A percentile compares a stretch with the other conserved stretches of the same genome.
Conservation (phyloP, 306 rosid genomes). For the Prunus padus region DNA sequence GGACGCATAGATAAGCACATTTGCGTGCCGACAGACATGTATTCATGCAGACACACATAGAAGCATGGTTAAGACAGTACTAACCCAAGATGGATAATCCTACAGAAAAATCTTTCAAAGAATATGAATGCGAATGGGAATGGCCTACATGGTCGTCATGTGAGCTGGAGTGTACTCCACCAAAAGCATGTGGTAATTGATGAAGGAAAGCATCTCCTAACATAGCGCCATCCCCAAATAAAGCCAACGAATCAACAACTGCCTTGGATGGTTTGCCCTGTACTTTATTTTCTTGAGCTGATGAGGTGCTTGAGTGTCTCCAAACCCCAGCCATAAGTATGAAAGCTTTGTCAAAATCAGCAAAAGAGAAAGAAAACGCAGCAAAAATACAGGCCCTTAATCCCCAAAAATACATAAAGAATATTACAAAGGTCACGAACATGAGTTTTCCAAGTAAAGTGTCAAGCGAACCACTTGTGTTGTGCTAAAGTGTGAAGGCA, state of each 20-base stretch:
- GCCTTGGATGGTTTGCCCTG: conserved; percentile 92
- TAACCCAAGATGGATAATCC: conserved; percentile 84
- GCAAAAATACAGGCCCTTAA: no score
- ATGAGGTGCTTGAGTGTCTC: no score
- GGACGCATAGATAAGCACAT: neutral
- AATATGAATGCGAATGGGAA: conserved; percentile 67
- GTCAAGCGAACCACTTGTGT: no score
- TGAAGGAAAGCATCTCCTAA: conserved; percentile 98
- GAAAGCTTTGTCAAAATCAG: no score
- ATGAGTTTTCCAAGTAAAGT: no score
- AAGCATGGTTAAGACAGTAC: conserved; percentile 32
- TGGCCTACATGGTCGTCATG: conserved; percentile 55
- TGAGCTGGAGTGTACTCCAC: conserved; percentile 65
- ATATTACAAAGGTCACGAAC: no score
- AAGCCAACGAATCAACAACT: conserved; percentile 88
- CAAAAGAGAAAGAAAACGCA: no score
- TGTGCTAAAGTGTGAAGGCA: no score
- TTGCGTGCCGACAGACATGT: neutral
- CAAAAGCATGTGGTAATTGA: conserved; percentile 97
- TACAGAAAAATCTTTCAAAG: conserved; percentile 78
- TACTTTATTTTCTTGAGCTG: no score
- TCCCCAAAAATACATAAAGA: no score
- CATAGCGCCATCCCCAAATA: conserved; percentile 99
- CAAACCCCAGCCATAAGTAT: no score
- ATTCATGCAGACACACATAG: neutral